These are phyloP conservation scores for Zymoseptoria brevis DNA, from an alignment of 2,329 filamentous ascomycete genomes.

Conservation along the genomic window DNA sequence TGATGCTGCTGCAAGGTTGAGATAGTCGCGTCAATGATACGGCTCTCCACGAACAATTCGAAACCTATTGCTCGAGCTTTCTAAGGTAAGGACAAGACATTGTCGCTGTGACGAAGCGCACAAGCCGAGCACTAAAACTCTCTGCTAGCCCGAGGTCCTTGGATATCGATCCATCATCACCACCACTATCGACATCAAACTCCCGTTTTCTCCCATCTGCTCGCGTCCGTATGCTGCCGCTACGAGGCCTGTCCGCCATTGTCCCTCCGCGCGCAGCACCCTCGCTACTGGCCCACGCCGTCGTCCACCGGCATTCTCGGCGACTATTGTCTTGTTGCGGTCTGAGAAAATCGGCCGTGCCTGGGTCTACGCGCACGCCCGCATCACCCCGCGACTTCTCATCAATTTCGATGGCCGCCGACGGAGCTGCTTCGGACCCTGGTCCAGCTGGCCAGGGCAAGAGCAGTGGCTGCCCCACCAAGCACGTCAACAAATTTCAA, in stretches of 20 bases:
- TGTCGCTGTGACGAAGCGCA: not conserved
- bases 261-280: not conserved
- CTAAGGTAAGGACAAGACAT: no score
- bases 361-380: constrained; percentile 4
- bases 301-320: not conserved
- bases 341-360: constrained; percentile 5
- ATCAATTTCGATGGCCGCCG: constrained; percentile 5
- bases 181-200: not conserved
- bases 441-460: constrained; percentile 4
- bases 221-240: constrained; percentile 8
- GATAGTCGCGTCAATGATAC: no score
- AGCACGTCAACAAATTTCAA: constrained; percentile 21
- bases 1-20: no score
- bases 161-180: not conserved
- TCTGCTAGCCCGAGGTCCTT: not conserved
- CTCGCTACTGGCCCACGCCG: not conserved
- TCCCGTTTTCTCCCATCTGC: not conserved
- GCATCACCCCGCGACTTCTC: constrained; percentile 4
- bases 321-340: not conserved
- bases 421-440: constrained; percentile 10
- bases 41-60: no score
- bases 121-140: not conserved
- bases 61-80: no score
- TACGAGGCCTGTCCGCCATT: constrained; percentile 1
- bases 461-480: constrained; percentile 15